phyloP scores from a whole-genome alignment of 768 basidiomycete species.

The Tylopilus plumbeoviolaceoides region DNA sequence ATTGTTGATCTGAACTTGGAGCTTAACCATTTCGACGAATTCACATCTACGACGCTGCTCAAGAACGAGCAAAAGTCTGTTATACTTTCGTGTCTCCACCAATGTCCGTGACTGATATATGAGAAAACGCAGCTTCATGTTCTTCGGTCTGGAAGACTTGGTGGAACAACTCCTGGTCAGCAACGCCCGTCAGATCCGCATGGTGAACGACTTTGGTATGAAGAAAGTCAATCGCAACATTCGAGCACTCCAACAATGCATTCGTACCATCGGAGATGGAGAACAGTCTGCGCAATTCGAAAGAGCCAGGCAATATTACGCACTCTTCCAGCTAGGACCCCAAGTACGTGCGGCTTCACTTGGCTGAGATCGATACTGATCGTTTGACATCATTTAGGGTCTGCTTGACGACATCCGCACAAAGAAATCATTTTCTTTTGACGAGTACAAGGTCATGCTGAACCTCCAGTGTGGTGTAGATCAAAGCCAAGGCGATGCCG shows the following conservation, averaged over 20 bases:
- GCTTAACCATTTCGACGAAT: conserved; percentile 71
- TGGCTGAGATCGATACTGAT: neutral
- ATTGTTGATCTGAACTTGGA: conserved; percentile 83
- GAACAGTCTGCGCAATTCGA: conserved; percentile 65
- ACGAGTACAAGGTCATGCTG: conserved; percentile 90
- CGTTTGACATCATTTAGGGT: conserved; percentile 41
- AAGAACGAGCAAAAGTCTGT: conserved; percentile 65
- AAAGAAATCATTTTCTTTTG: conserved; percentile 71
- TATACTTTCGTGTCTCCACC: neutral
- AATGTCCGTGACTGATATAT: neutral
- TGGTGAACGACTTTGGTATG: conserved; percentile 72
- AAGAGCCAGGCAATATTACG: conserved; percentile 75
- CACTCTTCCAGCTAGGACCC: conserved; percentile 69
- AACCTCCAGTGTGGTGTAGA: conserved; percentile 86
- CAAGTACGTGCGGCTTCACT: conserved; percentile 45
- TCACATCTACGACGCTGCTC: conserved; percentile 57
- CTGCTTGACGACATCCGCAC: conserved; percentile 71
- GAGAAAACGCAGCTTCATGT: conserved; percentile 63
- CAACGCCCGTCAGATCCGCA: conserved; percentile 64
- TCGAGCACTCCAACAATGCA: conserved; percentile 85
- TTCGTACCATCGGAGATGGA: conserved; percentile 70
- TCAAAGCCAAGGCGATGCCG: conserved; percentile 48
- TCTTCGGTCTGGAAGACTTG: conserved; percentile 78
- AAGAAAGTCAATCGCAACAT: conserved; percentile 87
- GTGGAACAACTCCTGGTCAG: conserved; percentile 81